Evolutionary conservation across 352 stramenopile genomes (phyloP).

Genomic region (Globisporangium emineosum): DNA sequence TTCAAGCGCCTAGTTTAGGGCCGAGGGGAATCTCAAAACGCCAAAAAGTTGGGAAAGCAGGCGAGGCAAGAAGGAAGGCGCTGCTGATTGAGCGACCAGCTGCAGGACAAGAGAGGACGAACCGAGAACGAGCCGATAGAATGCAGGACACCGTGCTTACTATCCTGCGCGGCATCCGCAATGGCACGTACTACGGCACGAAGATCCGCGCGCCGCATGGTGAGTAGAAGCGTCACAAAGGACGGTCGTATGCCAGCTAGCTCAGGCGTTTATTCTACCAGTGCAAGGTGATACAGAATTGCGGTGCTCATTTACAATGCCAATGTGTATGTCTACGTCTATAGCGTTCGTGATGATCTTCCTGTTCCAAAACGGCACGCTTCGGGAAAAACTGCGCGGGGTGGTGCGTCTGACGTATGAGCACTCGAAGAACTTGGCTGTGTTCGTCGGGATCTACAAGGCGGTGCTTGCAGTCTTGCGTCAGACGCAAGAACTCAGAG

Average conservation of each 20-base stretch:
- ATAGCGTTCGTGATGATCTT: slow-evolving; percentile 90
- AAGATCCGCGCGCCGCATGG: slow-evolving; percentile 87
- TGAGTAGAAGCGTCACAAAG: slow-evolving; percentile 25
- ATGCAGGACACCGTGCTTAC: slow-evolving; percentile 56
- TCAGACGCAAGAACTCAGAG: slow-evolving; percentile 40
- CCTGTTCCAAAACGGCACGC: slow-evolving; percentile 79
- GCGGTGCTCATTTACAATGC: not conserved
- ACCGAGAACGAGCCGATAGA: slow-evolving; percentile 7
- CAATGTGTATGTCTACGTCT: not conserved
- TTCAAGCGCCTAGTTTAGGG: slow-evolving; percentile 18
- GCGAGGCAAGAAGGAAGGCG: not conserved
- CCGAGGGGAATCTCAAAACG: slow-evolving; percentile 10
- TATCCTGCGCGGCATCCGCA: slow-evolving; percentile 78
- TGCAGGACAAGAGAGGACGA: not conserved
- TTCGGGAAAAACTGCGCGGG: slow-evolving; percentile 69
- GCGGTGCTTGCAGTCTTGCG: slow-evolving; percentile 59
- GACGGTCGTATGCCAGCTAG: not conserved
- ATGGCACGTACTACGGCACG: slow-evolving; percentile 88
- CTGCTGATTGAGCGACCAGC: not conserved
- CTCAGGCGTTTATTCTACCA: not conserved
- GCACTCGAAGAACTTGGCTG: slow-evolving; percentile 84
- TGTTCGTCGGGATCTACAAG: slow-evolving; percentile 90
- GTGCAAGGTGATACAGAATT: not conserved
- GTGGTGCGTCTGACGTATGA: slow-evolving; percentile 82
- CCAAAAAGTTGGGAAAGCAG: not conserved